A percentile compares a stretch with the other conserved stretches of the same genome.
Evolutionary conservation across 371 early-diverging fungal species (phyloP).

Genomic region (Lichtheimia ramosa): DNA sequence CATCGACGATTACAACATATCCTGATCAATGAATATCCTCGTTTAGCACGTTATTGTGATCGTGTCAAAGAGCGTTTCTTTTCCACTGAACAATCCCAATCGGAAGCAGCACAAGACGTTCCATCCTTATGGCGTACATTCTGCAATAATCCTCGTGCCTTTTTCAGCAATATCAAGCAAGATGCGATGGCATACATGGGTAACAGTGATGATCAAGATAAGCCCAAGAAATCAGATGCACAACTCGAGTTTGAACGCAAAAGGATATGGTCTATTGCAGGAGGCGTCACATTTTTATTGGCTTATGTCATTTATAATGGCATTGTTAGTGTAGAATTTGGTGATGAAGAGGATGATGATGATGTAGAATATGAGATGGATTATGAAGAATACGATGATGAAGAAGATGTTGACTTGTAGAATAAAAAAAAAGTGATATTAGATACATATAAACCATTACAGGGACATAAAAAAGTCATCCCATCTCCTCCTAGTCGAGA

Average conservation of each 20-base stretch:
- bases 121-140: slow-evolving; percentile 59
- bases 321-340: slow-evolving; percentile 50
- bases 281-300: slow-evolving; percentile 54
- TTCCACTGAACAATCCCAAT: slow-evolving; percentile 13
- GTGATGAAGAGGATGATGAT: slow-evolving; percentile 36
- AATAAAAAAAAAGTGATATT: neutral
- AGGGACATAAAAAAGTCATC: too few species aligned
- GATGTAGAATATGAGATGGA: slow-evolving; percentile 16
- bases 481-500: too few species aligned
- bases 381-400: slow-evolving; percentile 18
- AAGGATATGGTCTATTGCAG: slow-evolving; percentile 59
- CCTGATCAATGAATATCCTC: slow-evolving; percentile 57
- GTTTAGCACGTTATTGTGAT: slow-evolving; percentile 58
- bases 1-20: slow-evolving; percentile 63
- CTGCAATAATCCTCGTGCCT: slow-evolving; percentile 42
- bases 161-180: slow-evolving; percentile 45
- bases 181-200: slow-evolving; percentile 38
- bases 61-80: slow-evolving; percentile 39
- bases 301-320: slow-evolving; percentile 60
- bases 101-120: slow-evolving; percentile 37
- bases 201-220: slow-evolving; percentile 19
- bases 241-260: slow-evolving; percentile 64
- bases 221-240: slow-evolving; percentile 42
- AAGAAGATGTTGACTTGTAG: slow-evolving; percentile 8
- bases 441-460: too few species aligned